Evolutionary conservation across 108 stramenopile species (phyloP), one percentile per base, ranked within the genome.

Genomic region (Parmales sp.): DNA sequence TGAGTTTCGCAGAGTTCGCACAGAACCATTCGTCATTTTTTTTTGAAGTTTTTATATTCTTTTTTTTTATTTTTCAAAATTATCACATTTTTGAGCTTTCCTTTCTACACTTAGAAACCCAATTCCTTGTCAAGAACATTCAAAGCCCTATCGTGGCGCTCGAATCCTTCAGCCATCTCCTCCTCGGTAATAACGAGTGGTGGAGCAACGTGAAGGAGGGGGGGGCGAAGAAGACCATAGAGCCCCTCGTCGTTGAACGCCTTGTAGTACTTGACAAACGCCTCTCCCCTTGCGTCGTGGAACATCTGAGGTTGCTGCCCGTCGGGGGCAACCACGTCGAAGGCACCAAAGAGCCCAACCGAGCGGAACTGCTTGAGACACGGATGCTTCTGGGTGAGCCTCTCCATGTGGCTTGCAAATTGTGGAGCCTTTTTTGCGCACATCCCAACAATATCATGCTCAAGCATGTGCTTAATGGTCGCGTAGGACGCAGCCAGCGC

Each of bases 401-500:
- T 38, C 23, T 73, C 66, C 76, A 86, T 81, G 67, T 73, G 66
- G 80, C 45, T 81, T 65, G 0, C 48, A 19, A 13, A 25, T 34
- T 7, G 37, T 9, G 65, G 18, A n/a, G 19, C 18, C 29, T n/a
- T 29, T n/a, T n/a, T n/a, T n/a, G n/a, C n/a, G n/a, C n/a, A n/a
- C n/a, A n/a, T n/a, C n/a, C n/a, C n/a, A n/a, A n/a, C n/a, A n/a
- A n/a, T n/a, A n/a, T n/a, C n/a, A n/a, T n/a, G n/a, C 11, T 8
- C 16, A 8, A 43, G 41, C 41, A 43, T 43, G 16, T 11, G 8
- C 11, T 43, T 8, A 43, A 43, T 43, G 8, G 41, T 43, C 49
- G 79, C 86, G 66, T 84, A 83, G 0, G 81, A 80, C 22, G 74
- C 74, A 1, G 86, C 86, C 69, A 86, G 64, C 51, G 83, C 79